Base-by-base conservation (phyloP, 306 rosid genomes). In the Lathyrus aphaca region DNA sequence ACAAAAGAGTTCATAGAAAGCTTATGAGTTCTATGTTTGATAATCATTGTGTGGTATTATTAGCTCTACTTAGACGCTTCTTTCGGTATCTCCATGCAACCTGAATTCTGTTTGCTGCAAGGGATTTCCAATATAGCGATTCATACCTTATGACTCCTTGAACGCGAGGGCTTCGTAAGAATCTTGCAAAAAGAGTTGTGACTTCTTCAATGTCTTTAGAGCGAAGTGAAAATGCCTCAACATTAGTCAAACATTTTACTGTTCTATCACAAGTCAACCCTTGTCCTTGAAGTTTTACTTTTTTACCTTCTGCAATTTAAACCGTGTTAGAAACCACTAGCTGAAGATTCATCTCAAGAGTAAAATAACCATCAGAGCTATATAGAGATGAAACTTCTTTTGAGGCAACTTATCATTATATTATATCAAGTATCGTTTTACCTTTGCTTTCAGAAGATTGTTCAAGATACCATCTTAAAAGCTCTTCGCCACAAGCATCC, bases 401-500 rank as follows among this genome's bases (percentile, higher is more conserved):
- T 15, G 53, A 46, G 53, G 25, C 23, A 49, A 0, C 25, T 49
- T 49, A 25, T 45, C 25, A 15, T 17, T 64, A 16, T 59, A 57
- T 69, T 21, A 21, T 21, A 21, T 21, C 44, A 25, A 46, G 16
- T 57, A 23, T 70, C 51, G 40, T 2, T 21, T 23, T 83, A 91
- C 97, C 95, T 86, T 19, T 86, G 84, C 77, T 84, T 57, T 81
- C 83, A 3, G 95, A 86, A 78, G 88, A 88, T 77, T 86, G 89
- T 78, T 90, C 96, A 15, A 60, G 66, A 35, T 60, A 60, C 66
- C 46, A 35, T 60, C 66, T 77, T 53, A 92, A 87, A 74, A 89
- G 95, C 60, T 92, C 97, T 80, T 92, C 97, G 6, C 97, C 96
- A 35, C 96, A 92, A 15, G 83, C 92, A 75, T 92, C 96, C 27